Base-by-base conservation (phyloP, 2,329 filamentous ascomycete species). In the Sclerotiophoma versabilis region DNA sequence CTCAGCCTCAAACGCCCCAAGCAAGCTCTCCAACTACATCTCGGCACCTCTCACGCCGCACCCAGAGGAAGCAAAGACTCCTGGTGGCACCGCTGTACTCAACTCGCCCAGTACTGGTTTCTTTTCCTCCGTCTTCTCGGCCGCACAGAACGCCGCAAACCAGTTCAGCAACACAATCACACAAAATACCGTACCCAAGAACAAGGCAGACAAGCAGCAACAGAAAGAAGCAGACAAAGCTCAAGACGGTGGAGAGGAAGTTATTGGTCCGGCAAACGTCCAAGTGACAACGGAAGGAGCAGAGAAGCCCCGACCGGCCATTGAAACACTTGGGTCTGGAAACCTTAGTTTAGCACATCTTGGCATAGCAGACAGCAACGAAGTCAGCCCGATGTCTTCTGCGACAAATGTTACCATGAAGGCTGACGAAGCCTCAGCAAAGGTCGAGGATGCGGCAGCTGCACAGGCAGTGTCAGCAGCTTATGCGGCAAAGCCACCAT, bases 101-200 rank as follows among this genome's bases (percentile, higher is more conserved):
- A 77, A 76, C 26, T 75, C 77, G 43, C 77, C 77, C 49, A 76
- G 75, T 26, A 61, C 60, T 6, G 62, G 92, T 1, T 98, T 99
- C 79, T 98, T 99, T 76, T 96, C 92, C 4, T 93, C 91, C 22
- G 90, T 99, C 70, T 86, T 99, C 60, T 93, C 92, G 33, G 93
- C 89, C 38, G 95, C 95, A 15, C 93, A 98, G 75, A 97, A 89
- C 82, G 93, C 93, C 36, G 92, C 93, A 12, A 92, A 80, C 60
- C 87, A 85, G 15, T 74, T 93, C 4, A 91, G 84, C 63, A 91
- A 84, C 59, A 91, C 87, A 41, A 88, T 97, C 39, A 85, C 86
- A 42, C 93, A 87, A 71, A 84, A 82, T 4, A 79, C 76, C 27
- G 77, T 83, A 25, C 58, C 66, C 7, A 83, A 84, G 44, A 82